Evolutionary conservation across 78 protist species (phyloP).

Genomic region (Speleostelium caveatum): DNA sequence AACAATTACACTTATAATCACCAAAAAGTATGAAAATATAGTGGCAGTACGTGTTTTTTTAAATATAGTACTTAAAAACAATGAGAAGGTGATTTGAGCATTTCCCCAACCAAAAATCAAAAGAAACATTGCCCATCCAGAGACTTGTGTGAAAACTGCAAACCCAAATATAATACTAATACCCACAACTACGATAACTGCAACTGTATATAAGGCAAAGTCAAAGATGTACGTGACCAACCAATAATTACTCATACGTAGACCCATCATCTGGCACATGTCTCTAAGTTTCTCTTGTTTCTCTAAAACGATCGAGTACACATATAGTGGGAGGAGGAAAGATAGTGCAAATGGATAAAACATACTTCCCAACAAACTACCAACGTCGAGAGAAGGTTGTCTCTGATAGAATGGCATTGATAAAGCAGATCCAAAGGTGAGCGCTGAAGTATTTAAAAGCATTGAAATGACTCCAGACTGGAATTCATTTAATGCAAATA

Average conservation of each 20-base stretch:
- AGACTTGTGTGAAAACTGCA: constrained; percentile 25
- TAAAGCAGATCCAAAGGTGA: too few relatives aligned
- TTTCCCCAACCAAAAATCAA: constrained; percentile 81
- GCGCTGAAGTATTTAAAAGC: too few relatives aligned
- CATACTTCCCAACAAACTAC: constrained; percentile 55
- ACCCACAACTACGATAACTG: constrained; percentile 29
- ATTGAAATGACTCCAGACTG: too few relatives aligned
- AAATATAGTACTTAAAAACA: constrained; percentile 75
- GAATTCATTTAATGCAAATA: too few relatives aligned
- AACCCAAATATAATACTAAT: constrained; percentile 34
- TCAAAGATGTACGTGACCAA: constrained; percentile 76
- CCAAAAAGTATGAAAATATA: constrained; percentile 73
- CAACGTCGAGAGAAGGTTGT: constrained; percentile 64
- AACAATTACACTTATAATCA: constrained; percentile 72
- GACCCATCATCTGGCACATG: constrained; percentile 74
- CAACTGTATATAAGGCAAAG: constrained; percentile 56
- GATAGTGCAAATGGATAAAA: constrained; percentile 71
- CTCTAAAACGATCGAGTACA: constrained; percentile 57
- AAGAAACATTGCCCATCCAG: constrained; percentile 49
- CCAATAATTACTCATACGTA: constrained; percentile 79
- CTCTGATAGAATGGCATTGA: too few relatives aligned
- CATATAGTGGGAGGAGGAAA: constrained; percentile 61
- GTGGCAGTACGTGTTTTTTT: constrained; percentile 59
- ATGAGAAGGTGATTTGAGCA: constrained; percentile 63
- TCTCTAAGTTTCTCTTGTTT: constrained; percentile 67